Evolutionary conservation across 2,329 filamentous ascomycete species (phyloP).

Genomic region (Fusarium nodosum): DNA sequence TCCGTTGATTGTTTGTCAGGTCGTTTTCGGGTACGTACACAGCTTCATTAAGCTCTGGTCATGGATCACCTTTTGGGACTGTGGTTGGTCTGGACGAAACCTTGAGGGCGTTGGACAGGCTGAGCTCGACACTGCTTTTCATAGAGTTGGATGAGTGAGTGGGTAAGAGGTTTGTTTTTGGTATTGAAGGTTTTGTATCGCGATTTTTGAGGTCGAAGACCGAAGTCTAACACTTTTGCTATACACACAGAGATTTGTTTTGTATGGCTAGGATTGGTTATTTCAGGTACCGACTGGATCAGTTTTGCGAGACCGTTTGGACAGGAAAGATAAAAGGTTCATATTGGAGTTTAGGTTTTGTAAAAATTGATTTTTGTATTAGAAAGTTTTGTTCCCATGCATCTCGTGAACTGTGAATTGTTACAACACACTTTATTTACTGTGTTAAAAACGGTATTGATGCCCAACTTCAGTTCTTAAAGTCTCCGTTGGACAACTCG

Average conservation of each 20-base stretch:
- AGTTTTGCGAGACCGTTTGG: not conserved
- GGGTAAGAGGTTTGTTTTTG: not conserved
- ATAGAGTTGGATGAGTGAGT: not conserved
- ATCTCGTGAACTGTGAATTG: no score
- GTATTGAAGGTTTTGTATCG: no score
- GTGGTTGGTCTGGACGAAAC: conserved; percentile 54
- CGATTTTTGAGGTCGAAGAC: no score
- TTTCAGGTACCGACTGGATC: not conserved
- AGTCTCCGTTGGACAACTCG: conserved; percentile 41
- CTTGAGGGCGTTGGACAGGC: conserved; percentile 46
- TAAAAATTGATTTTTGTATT: not conserved
- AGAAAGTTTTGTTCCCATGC: not conserved
- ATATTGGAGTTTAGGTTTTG: not conserved
- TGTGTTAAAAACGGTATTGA: no score
- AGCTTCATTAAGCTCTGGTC: conserved; percentile 70
- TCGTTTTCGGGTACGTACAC: conserved; percentile 70
- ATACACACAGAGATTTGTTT: no score
- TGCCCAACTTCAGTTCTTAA: conserved; percentile 38
- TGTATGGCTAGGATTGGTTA: no score
- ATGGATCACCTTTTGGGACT: conserved; percentile 64
- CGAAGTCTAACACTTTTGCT: no score
- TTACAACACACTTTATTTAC: not conserved
- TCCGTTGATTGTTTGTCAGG: conserved; percentile 61
- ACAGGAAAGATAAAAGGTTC: not conserved
- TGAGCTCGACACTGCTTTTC: conserved; percentile 30